Conservation (phyloP, 2,329 filamentous ascomycete genomes). For the Trichoderma hamatum region DNA sequence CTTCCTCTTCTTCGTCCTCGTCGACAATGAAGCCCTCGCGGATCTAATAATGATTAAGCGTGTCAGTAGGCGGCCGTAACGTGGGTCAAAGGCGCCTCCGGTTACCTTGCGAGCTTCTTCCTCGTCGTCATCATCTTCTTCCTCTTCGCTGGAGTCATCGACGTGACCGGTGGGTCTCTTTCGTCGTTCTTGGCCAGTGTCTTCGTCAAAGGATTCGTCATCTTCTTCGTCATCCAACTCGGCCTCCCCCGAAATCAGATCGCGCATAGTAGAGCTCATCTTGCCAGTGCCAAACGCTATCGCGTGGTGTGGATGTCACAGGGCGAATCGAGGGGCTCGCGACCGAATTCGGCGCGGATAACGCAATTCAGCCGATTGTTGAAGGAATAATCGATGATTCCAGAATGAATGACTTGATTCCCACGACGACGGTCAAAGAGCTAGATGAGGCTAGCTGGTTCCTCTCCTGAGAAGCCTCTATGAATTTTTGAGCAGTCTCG, state of each 20-base stretch:
- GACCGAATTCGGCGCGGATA: constrained; percentile 20
- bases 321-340: constrained; percentile 14
- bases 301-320: constrained; percentile 22
- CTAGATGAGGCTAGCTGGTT: constrained; percentile 16
- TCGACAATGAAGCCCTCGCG: constrained; percentile 96
- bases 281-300: constrained; percentile 36
- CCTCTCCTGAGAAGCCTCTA: constrained; percentile 22
- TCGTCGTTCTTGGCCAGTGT: constrained; percentile 62
- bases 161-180: constrained; percentile 49
- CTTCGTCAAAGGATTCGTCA: constrained; percentile 80
- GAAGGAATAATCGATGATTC: not conserved
- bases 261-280: constrained; percentile 68
- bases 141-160: constrained; percentile 89
- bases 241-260: constrained; percentile 83
- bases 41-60: constrained; percentile 57
- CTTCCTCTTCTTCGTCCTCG: constrained; percentile 79
- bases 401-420: not conserved
- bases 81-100: constrained; percentile 31
- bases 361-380: constrained; percentile 6
- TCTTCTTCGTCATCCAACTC: constrained; percentile 85
- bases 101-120: constrained; percentile 76
- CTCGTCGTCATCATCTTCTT: constrained; percentile 89
- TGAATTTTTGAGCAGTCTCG: constrained; percentile 26
- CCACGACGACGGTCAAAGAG: not conserved
- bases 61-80: constrained; percentile 4